Evolutionary conservation across 2,329 filamentous ascomycete species (phyloP).

Genomic region (Xylaria multiplex): DNA sequence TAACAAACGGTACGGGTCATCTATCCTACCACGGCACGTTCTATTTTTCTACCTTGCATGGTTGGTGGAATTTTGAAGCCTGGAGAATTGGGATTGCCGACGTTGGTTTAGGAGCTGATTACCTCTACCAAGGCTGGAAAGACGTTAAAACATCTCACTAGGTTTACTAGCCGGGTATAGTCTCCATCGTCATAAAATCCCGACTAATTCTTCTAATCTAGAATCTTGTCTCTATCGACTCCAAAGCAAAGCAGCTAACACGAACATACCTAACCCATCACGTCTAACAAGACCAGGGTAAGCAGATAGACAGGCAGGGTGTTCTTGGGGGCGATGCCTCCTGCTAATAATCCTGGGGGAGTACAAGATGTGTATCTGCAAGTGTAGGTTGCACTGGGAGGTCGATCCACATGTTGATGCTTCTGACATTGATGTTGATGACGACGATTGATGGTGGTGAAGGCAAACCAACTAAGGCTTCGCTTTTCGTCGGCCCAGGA

Average conservation of each 20-base stretch:
- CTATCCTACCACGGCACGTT: conserved; percentile 21
- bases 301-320: conserved; percentile 19
- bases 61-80: conserved; percentile 19
- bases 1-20: conserved; percentile 22
- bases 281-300: conserved; percentile 33
- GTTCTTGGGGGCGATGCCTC: conserved; percentile 30
- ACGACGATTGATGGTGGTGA: conserved; percentile 13
- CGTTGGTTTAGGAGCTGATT: background rate
- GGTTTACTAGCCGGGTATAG: background rate
- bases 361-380: conserved; percentile 29
- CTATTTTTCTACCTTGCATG: conserved; percentile 4
- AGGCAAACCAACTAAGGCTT: background rate
- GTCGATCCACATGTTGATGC: conserved; percentile 11
- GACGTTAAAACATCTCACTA: conserved; percentile 4
- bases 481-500: conserved; percentile 32
- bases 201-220: conserved; percentile 2
- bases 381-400: conserved; percentile 22
- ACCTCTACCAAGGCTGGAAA: background rate
- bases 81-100: background rate
- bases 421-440: conserved; percentile 26
- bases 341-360: conserved; percentile 28
- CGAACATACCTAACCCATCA: conserved; percentile 38
- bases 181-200: background rate
- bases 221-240: conserved; percentile 10
- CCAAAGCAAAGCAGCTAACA: conserved; percentile 22